Conservation (phyloP, 2,329 filamentous ascomycete genomes). For the Fusarium sacchari region DNA sequence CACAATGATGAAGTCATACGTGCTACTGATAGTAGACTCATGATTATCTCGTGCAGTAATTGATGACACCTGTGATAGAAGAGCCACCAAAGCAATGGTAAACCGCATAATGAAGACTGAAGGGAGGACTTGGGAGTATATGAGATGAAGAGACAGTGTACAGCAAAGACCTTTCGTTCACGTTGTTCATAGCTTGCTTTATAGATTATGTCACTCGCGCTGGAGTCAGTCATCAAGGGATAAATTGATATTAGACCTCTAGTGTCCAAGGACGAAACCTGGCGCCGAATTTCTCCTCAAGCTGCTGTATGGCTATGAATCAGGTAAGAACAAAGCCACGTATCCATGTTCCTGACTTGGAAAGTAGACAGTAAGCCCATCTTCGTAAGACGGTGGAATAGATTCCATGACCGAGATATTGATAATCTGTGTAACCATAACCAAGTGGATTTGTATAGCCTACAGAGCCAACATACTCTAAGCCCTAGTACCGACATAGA, state of each 20-base stretch:
- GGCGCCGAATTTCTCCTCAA: background rate
- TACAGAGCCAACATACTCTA: background rate
- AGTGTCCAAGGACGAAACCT: no score
- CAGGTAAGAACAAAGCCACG: accelerated
- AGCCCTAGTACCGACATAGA: background rate
- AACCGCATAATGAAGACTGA: no score
- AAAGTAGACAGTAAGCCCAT: background rate
- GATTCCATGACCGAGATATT: background rate
- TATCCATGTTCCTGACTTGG: background rate
- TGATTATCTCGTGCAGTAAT: background rate
- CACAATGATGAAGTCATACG: conserved; percentile 15
- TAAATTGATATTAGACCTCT: background rate
- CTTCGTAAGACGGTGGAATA: background rate
- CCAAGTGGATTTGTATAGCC: background rate
- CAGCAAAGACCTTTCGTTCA: background rate
- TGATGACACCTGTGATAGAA: background rate
- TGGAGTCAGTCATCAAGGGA: no score
- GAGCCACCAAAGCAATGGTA: background rate
- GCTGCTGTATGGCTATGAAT: background rate
- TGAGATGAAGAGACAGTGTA: no score
- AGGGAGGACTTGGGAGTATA: no score
- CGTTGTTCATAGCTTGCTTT: background rate
- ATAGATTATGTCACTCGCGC: background rate
- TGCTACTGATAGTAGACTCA: background rate
- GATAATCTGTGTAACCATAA: background rate